Base-by-base conservation (phyloP, 768 basidiomycete species). In the Hericium rajendrae region DNA sequence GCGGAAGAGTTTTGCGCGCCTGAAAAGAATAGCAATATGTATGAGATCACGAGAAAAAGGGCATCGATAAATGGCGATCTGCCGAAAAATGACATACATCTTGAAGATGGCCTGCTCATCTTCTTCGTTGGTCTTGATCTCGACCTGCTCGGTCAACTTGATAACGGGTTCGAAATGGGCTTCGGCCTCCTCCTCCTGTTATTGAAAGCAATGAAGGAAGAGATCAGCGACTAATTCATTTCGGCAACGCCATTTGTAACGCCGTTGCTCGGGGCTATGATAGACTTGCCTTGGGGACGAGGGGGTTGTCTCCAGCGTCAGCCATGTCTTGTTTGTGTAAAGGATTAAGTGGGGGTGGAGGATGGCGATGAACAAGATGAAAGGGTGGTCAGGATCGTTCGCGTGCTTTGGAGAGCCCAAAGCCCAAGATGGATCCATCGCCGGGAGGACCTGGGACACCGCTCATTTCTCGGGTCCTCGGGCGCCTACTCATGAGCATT, bases 1-100 rank as follows among this genome's bases (percentile, higher is more conserved):
- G 69, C 97, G 84, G 82, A 98, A 99, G 59, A 99, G 82, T 77
- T 98, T 98, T 66, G 97, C 88, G 66, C 95, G 91, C 89, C 95
- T 98, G 68, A 37, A 50, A 24, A 48, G 48, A 51, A 48, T 46
- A 51, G 54, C 57, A 54, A 60, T 6, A 41, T 43, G n/a, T 40
- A 37, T 51, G 51, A 58, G 32, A 60, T 61, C 51, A 60, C 24
- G 39, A 52, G 56, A 54, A 28, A 61, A 53, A 58, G 62, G 61
- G 62, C n/a, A 48, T 48, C 38, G 49, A 55, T 11, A 26, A 43
- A 39, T 41, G 55, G 41, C 28, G 48, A 59, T 56, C 49, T 46
- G 64, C 58, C 68, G 59, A 58, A 57, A 66, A 58, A 52, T 43
- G 78, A 32, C 90, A 68, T 66, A 94, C 95, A 97, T 91, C 79